phyloP scores from a whole-genome alignment of 2,329 filamentous ascomycete species.

The Pezicula radicicola region DNA sequence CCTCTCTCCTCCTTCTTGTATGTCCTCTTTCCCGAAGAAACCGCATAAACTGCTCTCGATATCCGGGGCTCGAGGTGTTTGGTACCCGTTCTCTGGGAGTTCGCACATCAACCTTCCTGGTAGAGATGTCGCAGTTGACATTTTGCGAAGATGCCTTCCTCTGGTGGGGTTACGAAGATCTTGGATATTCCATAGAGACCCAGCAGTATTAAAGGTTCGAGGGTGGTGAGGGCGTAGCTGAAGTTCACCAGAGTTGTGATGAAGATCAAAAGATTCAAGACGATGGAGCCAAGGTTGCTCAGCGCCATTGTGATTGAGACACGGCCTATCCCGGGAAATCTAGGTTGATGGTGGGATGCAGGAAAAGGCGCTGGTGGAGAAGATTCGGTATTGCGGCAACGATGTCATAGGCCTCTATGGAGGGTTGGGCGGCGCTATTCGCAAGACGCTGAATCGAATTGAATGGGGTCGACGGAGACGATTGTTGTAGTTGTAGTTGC shows the following conservation, averaged over 20 bases:
- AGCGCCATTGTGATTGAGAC: slow-evolving; percentile 40
- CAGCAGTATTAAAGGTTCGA: slow-evolving; percentile 44
- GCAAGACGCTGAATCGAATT: no score
- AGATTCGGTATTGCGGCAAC: no score
- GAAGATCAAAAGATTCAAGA: slow-evolving; percentile 50
- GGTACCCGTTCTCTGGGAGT: slow-evolving; percentile 28
- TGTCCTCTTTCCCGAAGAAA: slow-evolving; percentile 6
- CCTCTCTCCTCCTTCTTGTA: slow-evolving; percentile 4
- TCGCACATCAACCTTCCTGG: slow-evolving; percentile 18
- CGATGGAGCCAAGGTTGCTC: slow-evolving; percentile 47
- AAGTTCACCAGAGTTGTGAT: slow-evolving; percentile 52
- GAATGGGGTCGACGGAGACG: no score
- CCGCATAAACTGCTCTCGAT: slow-evolving; percentile 4
- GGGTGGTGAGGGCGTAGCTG: slow-evolving; percentile 45
- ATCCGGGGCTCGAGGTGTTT: slow-evolving; percentile 29
- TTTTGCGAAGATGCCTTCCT: slow-evolving; percentile 39
- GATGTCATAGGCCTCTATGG: no score
- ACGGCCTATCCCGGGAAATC: not conserved
- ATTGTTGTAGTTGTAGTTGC: no score
- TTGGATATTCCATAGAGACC: slow-evolving; percentile 46
- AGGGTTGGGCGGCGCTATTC: no score
- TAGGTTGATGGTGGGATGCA: not conserved
- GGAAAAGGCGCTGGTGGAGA: not conserved
- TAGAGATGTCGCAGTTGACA: slow-evolving; percentile 26
- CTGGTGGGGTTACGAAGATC: slow-evolving; percentile 43